Evolutionary conservation across 2,329 filamentous ascomycete species (phyloP).

Genomic region (Trichothecium roseum): DNA sequence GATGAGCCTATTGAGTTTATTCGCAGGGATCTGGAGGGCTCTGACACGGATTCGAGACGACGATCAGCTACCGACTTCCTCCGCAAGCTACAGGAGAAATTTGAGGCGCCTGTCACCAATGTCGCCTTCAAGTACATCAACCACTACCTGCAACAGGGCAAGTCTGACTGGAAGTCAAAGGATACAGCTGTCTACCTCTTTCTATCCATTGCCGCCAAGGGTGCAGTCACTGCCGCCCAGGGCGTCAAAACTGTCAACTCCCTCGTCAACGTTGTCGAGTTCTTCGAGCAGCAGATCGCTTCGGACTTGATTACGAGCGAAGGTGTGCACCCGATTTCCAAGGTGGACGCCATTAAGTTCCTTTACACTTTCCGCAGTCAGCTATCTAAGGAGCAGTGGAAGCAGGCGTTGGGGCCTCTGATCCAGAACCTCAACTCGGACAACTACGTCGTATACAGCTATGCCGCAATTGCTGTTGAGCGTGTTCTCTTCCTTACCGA

Average conservation of each 20-base stretch:
- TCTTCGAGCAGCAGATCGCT: conserved; percentile 88
- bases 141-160: conserved; percentile 72
- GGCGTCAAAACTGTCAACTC: conserved; percentile 86
- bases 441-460: conserved; percentile 96
- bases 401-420: conserved; percentile 75
- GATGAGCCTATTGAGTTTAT: conserved; percentile 99
- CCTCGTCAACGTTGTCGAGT: conserved; percentile 82
- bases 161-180: conserved; percentile 89
- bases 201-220: conserved; percentile 87
- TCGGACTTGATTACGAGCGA: conserved; percentile 68
- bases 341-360: conserved; percentile 97
- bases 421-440: conserved; percentile 83
- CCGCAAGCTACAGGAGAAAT: conserved; percentile 77
- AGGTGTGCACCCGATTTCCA: conserved; percentile 71
- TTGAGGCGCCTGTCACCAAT: conserved; percentile 72
- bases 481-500: conserved; percentile 77
- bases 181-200: conserved; percentile 98
- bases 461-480: conserved; percentile 94
- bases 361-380: conserved; percentile 95
- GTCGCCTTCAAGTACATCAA: conserved; percentile 84
- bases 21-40: conserved; percentile 85
- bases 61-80: conserved; percentile 93
- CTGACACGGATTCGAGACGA: conserved; percentile 86
- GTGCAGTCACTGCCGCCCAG: conserved; percentile 73
- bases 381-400: conserved; percentile 85